These are phyloP conservation scores for Blastomyces percursus DNA, from an alignment of 2,329 filamentous ascomycete species.

Conservation along the genomic window DNA sequence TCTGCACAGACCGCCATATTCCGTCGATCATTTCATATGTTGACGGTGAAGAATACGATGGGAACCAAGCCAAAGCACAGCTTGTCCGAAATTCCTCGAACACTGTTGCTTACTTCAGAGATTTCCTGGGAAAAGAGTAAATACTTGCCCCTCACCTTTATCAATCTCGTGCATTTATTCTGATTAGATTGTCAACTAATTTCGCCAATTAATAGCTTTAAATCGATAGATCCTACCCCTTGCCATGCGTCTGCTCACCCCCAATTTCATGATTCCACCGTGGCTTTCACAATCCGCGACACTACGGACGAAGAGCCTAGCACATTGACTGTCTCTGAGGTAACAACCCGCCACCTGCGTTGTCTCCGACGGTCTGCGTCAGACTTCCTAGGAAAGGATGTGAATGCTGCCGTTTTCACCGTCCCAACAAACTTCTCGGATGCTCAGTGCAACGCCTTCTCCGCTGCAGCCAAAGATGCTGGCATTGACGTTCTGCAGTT, in stretches of 20 bases:
- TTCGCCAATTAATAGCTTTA: conserved; percentile 48
- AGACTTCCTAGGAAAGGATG: conserved; percentile 83
- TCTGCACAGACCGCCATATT: conserved; percentile 73
- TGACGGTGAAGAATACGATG: conserved; percentile 92
- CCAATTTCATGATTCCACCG: conserved; percentile 56
- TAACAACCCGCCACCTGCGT: conserved; percentile 72
- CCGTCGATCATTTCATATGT: conserved; percentile 90
- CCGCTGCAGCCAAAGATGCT: conserved; percentile 65
- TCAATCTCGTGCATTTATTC: neutral
- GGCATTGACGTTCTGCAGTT: conserved; percentile 85
- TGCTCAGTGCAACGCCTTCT: conserved; percentile 71
- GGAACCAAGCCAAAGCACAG: conserved; percentile 87
- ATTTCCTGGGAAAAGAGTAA: conserved; percentile 89
- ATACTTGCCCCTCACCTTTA: conserved; percentile 19
- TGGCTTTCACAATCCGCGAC: conserved; percentile 78
- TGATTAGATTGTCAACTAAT: neutral
- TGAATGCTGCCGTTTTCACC: conserved; percentile 90
- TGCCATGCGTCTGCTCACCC: conserved; percentile 91
- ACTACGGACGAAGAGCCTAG: conserved; percentile 54
- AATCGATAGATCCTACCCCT: conserved; percentile 90
- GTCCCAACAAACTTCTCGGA: conserved; percentile 90
- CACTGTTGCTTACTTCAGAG: conserved; percentile 90
- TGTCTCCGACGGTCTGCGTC: conserved; percentile 73
- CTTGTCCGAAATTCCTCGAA: conserved; percentile 85
- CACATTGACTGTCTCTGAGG: conserved; percentile 64